Conservation (phyloP, 805 yeast genomes). For the Suhomyces vadensis region DNA sequence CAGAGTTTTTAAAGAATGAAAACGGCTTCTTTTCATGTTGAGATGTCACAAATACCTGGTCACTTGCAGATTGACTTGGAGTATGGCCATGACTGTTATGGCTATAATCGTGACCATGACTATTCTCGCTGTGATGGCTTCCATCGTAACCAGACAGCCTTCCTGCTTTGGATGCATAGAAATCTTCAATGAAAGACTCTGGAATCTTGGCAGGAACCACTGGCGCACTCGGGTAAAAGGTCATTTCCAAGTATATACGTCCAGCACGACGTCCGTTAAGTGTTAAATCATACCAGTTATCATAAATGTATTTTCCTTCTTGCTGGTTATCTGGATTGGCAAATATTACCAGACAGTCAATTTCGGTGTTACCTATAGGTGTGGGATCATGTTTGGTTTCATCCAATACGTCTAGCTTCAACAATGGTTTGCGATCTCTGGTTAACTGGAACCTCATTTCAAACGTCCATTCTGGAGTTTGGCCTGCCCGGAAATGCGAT, state of each 20-base stretch:
- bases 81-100: neutral
- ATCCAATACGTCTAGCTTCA: slow-evolving; percentile 77
- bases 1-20: slow-evolving; percentile 1
- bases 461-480: slow-evolving; percentile 85
- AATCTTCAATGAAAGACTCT: neutral
- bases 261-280: slow-evolving; percentile 81
- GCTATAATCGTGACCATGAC: neutral
- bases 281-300: slow-evolving; percentile 76
- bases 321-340: slow-evolving; percentile 49
- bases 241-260: slow-evolving; percentile 84
- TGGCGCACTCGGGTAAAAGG: slow-evolving; percentile 71
- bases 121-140: neutral
- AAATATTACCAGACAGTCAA: slow-evolving; percentile 75
- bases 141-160: neutral
- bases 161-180: neutral
- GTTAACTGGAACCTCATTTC: slow-evolving; percentile 68
- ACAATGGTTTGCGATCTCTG: slow-evolving; percentile 59
- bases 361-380: slow-evolving; percentile 77
- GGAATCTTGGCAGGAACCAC: slow-evolving; percentile 41
- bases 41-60: slow-evolving; percentile 8
- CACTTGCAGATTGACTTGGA: neutral
- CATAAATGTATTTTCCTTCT: slow-evolving; percentile 69
- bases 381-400: slow-evolving; percentile 86
- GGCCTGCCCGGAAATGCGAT: slow-evolving; percentile 85
- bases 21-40: slow-evolving; percentile 1